phyloP scores from a whole-genome alignment of 768 basidiomycete species.

The Lentinula guzmanii region DNA sequence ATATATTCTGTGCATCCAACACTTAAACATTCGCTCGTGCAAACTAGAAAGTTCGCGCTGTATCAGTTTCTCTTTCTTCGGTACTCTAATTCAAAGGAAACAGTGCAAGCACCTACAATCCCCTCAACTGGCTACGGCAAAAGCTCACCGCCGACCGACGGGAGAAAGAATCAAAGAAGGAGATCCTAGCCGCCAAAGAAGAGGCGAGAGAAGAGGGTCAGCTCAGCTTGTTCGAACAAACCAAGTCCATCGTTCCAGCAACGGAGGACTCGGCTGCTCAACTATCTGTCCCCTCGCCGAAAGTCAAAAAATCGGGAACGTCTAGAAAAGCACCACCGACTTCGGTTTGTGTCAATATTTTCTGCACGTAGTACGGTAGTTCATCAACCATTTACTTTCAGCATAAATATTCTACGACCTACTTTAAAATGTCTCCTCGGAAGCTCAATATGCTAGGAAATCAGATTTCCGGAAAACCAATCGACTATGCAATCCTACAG shows the following conservation, averaged over 20 bases:
- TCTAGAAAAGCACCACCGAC: not conserved
- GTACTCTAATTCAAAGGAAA: not conserved
- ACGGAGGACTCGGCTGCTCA: conserved; percentile 7
- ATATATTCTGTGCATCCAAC: not conserved
- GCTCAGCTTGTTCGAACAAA: conserved; percentile 44
- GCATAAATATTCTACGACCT: conserved; percentile 92
- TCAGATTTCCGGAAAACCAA: conserved; percentile 86
- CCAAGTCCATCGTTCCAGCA: conserved; percentile 9
- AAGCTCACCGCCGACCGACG: conserved; percentile 45
- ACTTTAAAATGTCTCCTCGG: conserved; percentile 90
- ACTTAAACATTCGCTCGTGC: not conserved
- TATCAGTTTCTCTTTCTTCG: not conserved
- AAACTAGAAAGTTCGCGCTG: conserved; percentile 36
- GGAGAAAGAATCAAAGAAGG: conserved; percentile 37
- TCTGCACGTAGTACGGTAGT: not conserved
- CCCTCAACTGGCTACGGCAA: conserved; percentile 60
- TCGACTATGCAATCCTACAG: conserved; percentile 93
- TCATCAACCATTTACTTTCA: conserved; percentile 20
- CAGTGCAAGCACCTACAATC: conserved; percentile 47
- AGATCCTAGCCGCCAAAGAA: conserved; percentile 38
- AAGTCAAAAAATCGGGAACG: not conserved
- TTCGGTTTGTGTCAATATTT: not conserved
- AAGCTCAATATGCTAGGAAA: conserved; percentile 86
- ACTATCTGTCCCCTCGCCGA: not conserved
- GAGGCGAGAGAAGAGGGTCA: conserved; percentile 39